Conservation (phyloP, 2,329 filamentous ascomycete species). For the Claviceps arundinis region DNA sequence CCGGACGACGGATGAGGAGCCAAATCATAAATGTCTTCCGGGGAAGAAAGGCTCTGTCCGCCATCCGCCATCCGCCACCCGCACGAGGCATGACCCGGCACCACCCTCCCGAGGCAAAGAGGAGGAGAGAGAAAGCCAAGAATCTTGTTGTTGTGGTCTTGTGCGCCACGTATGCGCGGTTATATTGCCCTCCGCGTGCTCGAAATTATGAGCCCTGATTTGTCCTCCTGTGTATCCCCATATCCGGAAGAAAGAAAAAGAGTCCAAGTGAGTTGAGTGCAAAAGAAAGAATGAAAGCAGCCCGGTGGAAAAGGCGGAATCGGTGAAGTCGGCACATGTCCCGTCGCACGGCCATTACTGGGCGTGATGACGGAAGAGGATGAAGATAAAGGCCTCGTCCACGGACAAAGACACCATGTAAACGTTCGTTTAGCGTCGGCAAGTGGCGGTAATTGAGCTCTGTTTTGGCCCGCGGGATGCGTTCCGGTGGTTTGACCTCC, state of each 20-base stretch:
- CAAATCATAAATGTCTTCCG: neutral
- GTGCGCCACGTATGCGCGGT: neutral
- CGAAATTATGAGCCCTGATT: neutral
- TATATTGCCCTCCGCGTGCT: neutral
- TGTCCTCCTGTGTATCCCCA: neutral
- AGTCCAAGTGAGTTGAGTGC: neutral
- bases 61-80: conserved; percentile 1
- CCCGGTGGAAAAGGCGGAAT: neutral
- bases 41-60: conserved; percentile 1
- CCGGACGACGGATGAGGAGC: conserved; percentile 2
- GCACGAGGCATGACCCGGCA: conserved; percentile 1
- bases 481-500: too few species aligned
- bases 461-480: too few species aligned
- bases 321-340: too few species aligned
- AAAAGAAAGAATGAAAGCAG: neutral
- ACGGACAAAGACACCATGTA: too few species aligned
- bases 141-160: neutral
- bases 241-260: too few species aligned
- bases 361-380: too few species aligned
- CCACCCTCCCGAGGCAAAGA: conserved; percentile 1
- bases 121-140: neutral
- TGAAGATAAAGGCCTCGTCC: too few species aligned
- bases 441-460: too few species aligned
- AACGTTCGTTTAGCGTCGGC: too few species aligned
- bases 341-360: too few species aligned